Conservation (phyloP, 2,329 filamentous ascomycete genomes). For the Penicillium nordicum region DNA sequence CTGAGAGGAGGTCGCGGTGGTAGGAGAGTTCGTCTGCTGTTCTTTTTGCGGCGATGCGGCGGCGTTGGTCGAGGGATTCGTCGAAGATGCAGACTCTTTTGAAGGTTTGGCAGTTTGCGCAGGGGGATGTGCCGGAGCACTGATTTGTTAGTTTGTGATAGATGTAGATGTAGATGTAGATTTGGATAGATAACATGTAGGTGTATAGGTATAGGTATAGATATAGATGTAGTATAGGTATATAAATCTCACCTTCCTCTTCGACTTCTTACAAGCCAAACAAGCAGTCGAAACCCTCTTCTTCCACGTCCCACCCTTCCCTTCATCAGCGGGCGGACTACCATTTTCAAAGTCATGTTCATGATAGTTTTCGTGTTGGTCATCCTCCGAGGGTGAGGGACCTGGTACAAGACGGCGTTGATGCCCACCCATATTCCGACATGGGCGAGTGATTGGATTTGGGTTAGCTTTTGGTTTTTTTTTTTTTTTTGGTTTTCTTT, state of each 20-base stretch:
- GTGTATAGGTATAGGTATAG: not conserved
- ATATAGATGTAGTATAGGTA: not conserved
- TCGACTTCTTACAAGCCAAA: constrained; percentile 41
- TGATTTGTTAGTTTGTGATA: constrained; percentile 8
- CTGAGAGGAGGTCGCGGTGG: constrained; percentile 39
- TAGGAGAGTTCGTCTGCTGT: constrained; percentile 41
- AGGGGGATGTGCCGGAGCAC: constrained; percentile 40
- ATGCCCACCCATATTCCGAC: constrained; percentile 19
- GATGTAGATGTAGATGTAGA: not conserved
- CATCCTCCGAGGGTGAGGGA: constrained; percentile 17
- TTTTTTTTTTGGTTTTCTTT: not conserved
- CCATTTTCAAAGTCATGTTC: constrained; percentile 5
- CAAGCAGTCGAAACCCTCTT: constrained; percentile 42
- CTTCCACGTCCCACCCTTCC: constrained; percentile 24
- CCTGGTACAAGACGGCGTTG: constrained; percentile 27
- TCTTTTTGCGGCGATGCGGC: constrained; percentile 40
- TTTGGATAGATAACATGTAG: not conserved
- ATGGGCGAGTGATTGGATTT: not conserved
- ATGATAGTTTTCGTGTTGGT: not conserved
- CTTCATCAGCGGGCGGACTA: constrained; percentile 10
- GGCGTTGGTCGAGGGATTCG: constrained; percentile 55
- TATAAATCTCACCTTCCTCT: constrained; percentile 32
- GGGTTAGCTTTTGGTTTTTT: not conserved
- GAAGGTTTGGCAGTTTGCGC: constrained; percentile 38
- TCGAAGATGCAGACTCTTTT: constrained; percentile 52